Evolutionary conservation across 2,329 filamentous ascomycete genomes (phyloP), one percentile per base, ranked within the genome.

Genomic region (Tolypocladium endophyticum): DNA sequence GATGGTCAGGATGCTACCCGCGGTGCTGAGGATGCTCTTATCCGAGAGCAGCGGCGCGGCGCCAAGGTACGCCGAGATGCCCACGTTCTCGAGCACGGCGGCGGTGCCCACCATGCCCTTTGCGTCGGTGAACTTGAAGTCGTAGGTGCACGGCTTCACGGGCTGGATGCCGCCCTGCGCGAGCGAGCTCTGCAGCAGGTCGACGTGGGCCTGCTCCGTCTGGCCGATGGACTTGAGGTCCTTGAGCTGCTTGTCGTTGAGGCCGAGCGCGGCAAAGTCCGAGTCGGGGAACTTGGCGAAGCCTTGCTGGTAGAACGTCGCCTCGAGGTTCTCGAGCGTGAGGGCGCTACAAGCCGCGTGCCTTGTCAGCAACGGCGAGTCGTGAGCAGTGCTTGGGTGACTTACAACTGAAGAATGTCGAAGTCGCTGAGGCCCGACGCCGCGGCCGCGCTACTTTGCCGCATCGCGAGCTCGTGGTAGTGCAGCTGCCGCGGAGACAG

Each of bases 271-370:
- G 30, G 75, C 70, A 73, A 92, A 91, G 68, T 89, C 83, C 36
- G 79, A 71, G 47, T 82, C 79, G 33, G 83, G 78, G 75, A 90
- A 89, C 71, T 84, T 81, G 63, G 79, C 78, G 69, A 91, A 88
- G 43, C 87, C 87, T 69, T 88, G 79, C 66, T 82, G 79, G 79
- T 92, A 91, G 74, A 90, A 91, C 59, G 80, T 78, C 30, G 85
- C 79, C 75, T 91, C 88, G 67, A 91, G 86, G 74, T 88, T 86
- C 74, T 92, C 88, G 54, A 90, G 79, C 7, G 87, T 90, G 59
- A 90, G 77, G 63, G 87, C 87, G 69, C 70, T 72, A 54, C 25
- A 2, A 3, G 9, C 0, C 23, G 35, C 35, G 35, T 9, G 16
- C 2, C 23, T 16, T 12, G 28, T 28, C 14, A n/a, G 38, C n/a